Conservation (phyloP, 176 grass and related monocot genomes). For the Phyllostachys edulis region DNA sequence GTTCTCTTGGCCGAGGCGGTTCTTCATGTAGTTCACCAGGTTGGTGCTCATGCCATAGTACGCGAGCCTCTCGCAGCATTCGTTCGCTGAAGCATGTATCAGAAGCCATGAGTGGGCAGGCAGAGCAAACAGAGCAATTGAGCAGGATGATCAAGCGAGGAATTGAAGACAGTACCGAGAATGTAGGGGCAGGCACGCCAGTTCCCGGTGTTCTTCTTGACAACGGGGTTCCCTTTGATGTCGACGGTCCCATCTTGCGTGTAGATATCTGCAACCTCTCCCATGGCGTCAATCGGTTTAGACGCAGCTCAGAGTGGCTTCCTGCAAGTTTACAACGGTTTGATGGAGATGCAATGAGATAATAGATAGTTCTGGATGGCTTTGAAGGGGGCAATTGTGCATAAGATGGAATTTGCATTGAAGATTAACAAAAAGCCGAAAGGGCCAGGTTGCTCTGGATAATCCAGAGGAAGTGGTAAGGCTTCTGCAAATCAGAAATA, state of each 20-base stretch:
- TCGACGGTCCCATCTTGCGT: conserved; percentile 84
- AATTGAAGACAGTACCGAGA: conserved; percentile 43
- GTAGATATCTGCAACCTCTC: conserved; percentile 46
- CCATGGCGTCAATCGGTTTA: conserved; percentile 36
- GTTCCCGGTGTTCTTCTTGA: conserved; percentile 64
- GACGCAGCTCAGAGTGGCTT: background rate
- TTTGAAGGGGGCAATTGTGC: background rate
- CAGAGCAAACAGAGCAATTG: background rate
- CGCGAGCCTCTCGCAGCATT: conserved; percentile 78
- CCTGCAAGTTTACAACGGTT: conserved; percentile 2
- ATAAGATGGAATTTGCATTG: background rate
- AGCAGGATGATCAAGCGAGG: background rate
- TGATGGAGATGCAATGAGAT: background rate
- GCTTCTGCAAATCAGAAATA: background rate
- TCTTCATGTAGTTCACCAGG: conserved; percentile 77
- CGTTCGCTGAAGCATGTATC: conserved; percentile 46
- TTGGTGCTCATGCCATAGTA: conserved; percentile 95
- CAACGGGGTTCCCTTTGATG: conserved; percentile 57
- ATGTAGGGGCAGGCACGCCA: conserved; percentile 86
- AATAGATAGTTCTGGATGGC: background rate
- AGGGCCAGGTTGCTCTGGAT: background rate
- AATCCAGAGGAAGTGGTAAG: background rate
- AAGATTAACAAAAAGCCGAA: background rate
- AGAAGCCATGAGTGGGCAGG: background rate
- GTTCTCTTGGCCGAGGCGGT: conserved; percentile 43